Evolutionary conservation across 2,329 filamentous ascomycete species (phyloP).

Genomic region (Xylariaceae sp.): DNA sequence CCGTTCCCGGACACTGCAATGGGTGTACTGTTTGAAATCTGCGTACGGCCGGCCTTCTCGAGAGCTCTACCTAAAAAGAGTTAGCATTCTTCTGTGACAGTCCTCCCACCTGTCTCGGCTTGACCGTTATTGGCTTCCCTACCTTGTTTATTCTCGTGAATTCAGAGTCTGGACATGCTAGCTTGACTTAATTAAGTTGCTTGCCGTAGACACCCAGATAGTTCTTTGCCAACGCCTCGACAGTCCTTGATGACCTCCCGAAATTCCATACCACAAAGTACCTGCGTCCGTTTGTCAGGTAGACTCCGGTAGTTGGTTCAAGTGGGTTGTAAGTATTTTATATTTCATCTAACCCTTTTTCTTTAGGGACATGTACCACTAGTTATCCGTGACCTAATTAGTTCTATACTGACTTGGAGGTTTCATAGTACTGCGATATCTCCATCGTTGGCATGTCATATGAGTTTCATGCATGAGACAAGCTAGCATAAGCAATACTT

Average conservation of each 20-base stretch:
- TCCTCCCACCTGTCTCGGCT: neutral
- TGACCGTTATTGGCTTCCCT: neutral
- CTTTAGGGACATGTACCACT: neutral
- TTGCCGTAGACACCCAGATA: neutral
- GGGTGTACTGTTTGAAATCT: constrained; percentile 2
- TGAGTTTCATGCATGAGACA: neutral
- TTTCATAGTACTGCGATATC: neutral
- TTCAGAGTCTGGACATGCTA: neutral
- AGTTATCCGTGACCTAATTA: neutral
- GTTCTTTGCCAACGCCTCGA: neutral
- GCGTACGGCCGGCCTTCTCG: constrained; percentile 1
- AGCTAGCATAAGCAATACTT: neutral
- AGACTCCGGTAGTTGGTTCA: neutral
- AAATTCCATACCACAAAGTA: neutral
- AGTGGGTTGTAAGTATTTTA: neutral
- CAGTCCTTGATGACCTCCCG: neutral
- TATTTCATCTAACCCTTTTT: neutral
- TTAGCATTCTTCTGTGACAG: constrained; percentile 2
- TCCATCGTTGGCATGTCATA: neutral
- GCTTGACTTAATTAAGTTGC: neutral
- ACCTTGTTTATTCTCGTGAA: neutral
- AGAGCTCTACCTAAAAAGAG: constrained; percentile 8
- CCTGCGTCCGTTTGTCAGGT: neutral
- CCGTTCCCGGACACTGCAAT: constrained; percentile 1
- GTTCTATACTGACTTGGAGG: neutral